phyloP scores from a whole-genome alignment of 2,329 filamentous ascomycete genomes.

The Phoma sp. region DNA sequence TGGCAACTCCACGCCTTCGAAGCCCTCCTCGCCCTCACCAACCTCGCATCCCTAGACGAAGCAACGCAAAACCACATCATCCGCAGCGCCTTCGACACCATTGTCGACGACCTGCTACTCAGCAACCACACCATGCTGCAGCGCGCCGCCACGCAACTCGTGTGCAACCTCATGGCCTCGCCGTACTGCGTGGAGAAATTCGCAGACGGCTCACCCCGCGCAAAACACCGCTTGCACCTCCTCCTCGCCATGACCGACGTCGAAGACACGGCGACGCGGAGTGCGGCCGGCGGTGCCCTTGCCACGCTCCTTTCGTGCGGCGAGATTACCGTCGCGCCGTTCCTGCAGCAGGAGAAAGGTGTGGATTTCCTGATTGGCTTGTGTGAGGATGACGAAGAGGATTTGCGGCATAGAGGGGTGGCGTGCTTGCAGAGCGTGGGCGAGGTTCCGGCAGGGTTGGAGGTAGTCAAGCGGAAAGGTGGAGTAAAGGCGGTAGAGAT shows the following conservation, averaged over 20 bases:
- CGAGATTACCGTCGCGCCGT: conserved; percentile 74
- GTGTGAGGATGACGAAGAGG: conserved; percentile 73
- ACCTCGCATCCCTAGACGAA: conserved; percentile 80
- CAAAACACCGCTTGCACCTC: conserved; percentile 78
- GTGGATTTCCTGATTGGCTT: conserved; percentile 80
- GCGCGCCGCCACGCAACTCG: conserved; percentile 83
- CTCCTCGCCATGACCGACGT: conserved; percentile 87
- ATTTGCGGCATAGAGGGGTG: conserved; percentile 74
- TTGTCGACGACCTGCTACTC: conserved; percentile 81
- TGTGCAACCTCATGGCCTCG: conserved; percentile 86
- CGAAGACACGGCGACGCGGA: conserved; percentile 79
- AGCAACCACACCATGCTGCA: conserved; percentile 77
- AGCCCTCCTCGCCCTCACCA: conserved; percentile 88
- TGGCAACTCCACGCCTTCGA: conserved; percentile 92
- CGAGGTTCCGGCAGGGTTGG: conserved; percentile 57
- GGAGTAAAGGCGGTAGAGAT: conserved; percentile 74
- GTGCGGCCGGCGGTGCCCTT: conserved; percentile 86
- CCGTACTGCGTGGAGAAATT: conserved; percentile 73
- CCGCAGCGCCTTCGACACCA: conserved; percentile 72
- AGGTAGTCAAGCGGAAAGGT: conserved; percentile 59
- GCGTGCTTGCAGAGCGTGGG: conserved; percentile 79
- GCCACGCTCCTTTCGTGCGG: conserved; percentile 79
- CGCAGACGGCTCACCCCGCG: conserved; percentile 69
- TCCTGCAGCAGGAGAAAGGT: conserved; percentile 73
- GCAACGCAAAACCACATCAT: conserved; percentile 72